Evolutionary conservation across 2,329 filamentous ascomycete species (phyloP).

Genomic region (Microcyclosporella mali): DNA sequence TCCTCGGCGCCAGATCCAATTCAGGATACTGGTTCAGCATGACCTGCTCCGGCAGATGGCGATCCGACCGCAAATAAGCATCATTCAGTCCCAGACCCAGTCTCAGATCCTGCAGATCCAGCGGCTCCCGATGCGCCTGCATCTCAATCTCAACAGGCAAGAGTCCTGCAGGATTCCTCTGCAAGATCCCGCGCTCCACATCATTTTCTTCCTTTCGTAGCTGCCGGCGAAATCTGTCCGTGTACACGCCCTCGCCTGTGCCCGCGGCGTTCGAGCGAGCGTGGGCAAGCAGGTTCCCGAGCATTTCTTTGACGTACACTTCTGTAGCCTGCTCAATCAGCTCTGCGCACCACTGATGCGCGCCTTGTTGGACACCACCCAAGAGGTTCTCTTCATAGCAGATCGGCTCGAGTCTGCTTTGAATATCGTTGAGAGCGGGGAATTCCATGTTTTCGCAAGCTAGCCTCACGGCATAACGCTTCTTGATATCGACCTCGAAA

Average conservation of each 20-base stretch:
- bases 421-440: slow-evolving; percentile 52
- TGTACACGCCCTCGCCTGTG: slow-evolving; percentile 54
- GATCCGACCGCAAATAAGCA: slow-evolving; percentile 69
- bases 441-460: slow-evolving; percentile 59
- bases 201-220: slow-evolving; percentile 70
- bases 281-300: slow-evolving; percentile 50
- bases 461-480: slow-evolving; percentile 57
- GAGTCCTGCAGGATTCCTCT: slow-evolving; percentile 67
- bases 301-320: slow-evolving; percentile 56
- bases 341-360: slow-evolving; percentile 47
- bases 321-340: slow-evolving; percentile 57
- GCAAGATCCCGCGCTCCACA: slow-evolving; percentile 65
- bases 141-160: slow-evolving; percentile 76
- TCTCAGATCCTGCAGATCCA: slow-evolving; percentile 72
- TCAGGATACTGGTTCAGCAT: slow-evolving; percentile 34
- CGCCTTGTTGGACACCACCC: slow-evolving; percentile 30
- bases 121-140: slow-evolving; percentile 61
- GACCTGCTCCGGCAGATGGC: slow-evolving; percentile 65
- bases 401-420: slow-evolving; percentile 57
- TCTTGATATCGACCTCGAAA: slow-evolving; percentile 60
- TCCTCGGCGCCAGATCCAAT: slow-evolving; percentile 4
- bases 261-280: slow-evolving; percentile 50
- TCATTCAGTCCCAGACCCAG: slow-evolving; percentile 71
- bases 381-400: slow-evolving; percentile 59
- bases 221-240: slow-evolving; percentile 68